Evolutionary conservation across 169 alveolate species (phyloP).

Genomic region (Hammondia hammondi): DNA sequence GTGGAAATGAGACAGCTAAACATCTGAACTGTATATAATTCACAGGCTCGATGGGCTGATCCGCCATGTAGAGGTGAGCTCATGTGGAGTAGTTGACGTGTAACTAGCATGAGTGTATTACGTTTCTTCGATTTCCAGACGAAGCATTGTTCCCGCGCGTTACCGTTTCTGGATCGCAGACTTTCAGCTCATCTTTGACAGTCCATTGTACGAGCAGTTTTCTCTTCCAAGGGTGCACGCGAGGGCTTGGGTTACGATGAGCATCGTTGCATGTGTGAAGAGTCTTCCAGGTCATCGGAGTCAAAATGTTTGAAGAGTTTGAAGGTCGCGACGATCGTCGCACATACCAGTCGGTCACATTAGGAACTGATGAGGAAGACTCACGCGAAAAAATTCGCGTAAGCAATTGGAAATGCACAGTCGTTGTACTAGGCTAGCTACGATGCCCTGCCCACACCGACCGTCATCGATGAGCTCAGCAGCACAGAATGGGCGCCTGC

Average conservation of each 20-base stretch:
- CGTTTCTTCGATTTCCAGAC: too few relatives aligned
- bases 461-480: too few relatives aligned
- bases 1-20: background rate
- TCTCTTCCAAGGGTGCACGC: background rate
- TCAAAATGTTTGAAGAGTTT: slow-evolving; percentile 42
- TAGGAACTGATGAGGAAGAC: background rate
- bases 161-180: too few relatives aligned
- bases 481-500: too few relatives aligned
- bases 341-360: slow-evolving; percentile 1
- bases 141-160: too few relatives aligned
- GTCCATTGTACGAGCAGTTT: too few relatives aligned
- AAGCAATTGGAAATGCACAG: background rate
- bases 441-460: too few relatives aligned
- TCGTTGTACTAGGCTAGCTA: too few relatives aligned
- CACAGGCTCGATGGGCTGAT: slow-evolving; percentile 54
- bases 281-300: slow-evolving; percentile 8
- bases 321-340: slow-evolving; percentile 49
- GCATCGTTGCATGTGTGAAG: background rate
- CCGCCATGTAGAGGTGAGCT: slow-evolving; percentile 51
- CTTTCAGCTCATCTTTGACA: too few relatives aligned
- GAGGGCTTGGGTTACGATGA: background rate
- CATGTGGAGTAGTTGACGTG: too few relatives aligned
- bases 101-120: too few relatives aligned
- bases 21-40: background rate
- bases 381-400: slow-evolving; percentile 29